These are phyloP conservation scores for Populus hybrid DNA, from an alignment of 441 rosid species.

Conservation along the genomic window DNA sequence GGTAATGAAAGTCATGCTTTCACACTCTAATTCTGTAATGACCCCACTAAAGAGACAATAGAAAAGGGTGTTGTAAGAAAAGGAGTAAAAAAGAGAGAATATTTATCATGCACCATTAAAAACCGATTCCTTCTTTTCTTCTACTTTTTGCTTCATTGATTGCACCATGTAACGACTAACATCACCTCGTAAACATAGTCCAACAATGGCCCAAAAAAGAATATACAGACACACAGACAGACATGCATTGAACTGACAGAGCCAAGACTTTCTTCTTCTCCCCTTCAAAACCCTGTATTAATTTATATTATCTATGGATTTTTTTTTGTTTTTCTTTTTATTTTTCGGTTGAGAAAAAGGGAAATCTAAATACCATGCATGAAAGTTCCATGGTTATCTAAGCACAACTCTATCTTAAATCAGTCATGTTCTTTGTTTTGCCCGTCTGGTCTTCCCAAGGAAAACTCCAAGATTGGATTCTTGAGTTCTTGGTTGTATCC, in stretches of 20 bases:
- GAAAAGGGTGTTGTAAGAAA: not conserved
- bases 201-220: not conserved
- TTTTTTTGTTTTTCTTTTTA: not conserved
- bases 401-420: not conserved
- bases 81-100: not conserved
- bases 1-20: conserved; percentile 16
- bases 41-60: not conserved
- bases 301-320: not conserved
- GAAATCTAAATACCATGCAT: not conserved
- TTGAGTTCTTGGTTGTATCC: conserved; percentile 6
- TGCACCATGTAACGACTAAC: not conserved
- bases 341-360: not conserved
- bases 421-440: conserved; percentile 24
- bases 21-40: conserved; percentile 9
- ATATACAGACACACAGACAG: conserved; percentile 5
- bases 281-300: not conserved
- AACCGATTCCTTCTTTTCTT: conserved; percentile 9
- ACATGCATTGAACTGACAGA: conserved; percentile 10
- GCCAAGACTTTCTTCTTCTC: not conserved
- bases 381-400: not conserved
- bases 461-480: conserved; percentile 46
- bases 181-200: not conserved
- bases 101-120: conserved; percentile 11
- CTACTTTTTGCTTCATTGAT: not conserved
- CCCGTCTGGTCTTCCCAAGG: conserved; percentile 42